phyloP scores from a whole-genome alignment of 768 basidiomycete genomes.

The Ramaria rubella region DNA sequence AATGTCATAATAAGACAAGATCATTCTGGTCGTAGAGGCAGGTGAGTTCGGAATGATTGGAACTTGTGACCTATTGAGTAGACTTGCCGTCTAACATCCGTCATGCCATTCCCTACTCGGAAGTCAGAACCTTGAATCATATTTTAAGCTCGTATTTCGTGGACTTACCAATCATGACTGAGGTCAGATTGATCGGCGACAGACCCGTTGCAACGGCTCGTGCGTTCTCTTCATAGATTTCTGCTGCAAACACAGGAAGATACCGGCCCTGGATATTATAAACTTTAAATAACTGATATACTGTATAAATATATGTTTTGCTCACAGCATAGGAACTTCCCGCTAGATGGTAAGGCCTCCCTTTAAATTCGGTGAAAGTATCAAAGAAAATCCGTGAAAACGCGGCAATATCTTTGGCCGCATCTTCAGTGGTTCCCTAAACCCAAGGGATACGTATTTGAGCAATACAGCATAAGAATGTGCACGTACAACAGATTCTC shows the following conservation, averaged over 20 bases:
- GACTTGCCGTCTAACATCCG: slow-evolving; percentile 22
- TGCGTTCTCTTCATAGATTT: slow-evolving; percentile 44
- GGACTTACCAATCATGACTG: slow-evolving; percentile 37
- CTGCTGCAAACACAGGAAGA: slow-evolving; percentile 43
- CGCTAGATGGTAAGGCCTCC: slow-evolving; percentile 61
- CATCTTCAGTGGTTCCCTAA: slow-evolving; percentile 58
- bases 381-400: slow-evolving; percentile 78
- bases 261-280: slow-evolving; percentile 43
- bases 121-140: background rate
- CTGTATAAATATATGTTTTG: slow-evolving; percentile 55
- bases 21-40: slow-evolving; percentile 23
- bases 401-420: slow-evolving; percentile 65
- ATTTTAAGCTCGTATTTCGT: slow-evolving; percentile 3
- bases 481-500: slow-evolving; percentile 47
- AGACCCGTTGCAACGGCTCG: slow-evolving; percentile 36
- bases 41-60: slow-evolving; percentile 15
- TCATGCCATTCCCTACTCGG: slow-evolving; percentile 34
- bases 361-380: slow-evolving; percentile 65
- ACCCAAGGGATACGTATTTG: background rate
- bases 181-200: slow-evolving; percentile 44
- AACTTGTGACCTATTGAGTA: background rate
- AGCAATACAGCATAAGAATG: slow-evolving; percentile 38
- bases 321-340: slow-evolving; percentile 72
- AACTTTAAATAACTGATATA: slow-evolving; percentile 47
- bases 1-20: slow-evolving; percentile 44